Base-by-base conservation (phyloP, 2,329 filamentous ascomycete genomes). In the Pyricularia pennisetigena region DNA sequence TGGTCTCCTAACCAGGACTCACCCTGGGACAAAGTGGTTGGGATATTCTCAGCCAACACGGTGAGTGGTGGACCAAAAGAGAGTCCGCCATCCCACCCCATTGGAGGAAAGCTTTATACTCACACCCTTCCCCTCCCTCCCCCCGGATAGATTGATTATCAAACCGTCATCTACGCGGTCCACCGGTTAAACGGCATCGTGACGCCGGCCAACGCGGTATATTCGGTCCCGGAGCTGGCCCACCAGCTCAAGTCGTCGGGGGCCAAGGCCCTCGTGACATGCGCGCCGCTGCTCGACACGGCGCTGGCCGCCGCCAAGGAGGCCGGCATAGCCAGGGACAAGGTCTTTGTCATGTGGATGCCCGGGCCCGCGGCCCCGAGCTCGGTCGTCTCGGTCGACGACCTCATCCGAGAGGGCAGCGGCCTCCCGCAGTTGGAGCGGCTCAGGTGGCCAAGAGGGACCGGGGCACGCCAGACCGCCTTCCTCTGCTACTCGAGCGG, bases 11-110 rank as follows among this genome's bases (percentile, higher is more conserved):
- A 92, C 72, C 75, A 86, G 67, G 90, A 89, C 6, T 85, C 86
- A 0, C 89, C 92, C 74, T 93, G 89, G 87, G 90, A 94, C 72
- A 94, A 93, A 78, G 88, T 92, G 24, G 78, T 90, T 62, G 88
- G 83, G 3, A 81, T 93, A 54, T 94, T 91, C 78, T 88, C 87
- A 26, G 76, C 92, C 70, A 95, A 94, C 74, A 90, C 90, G 49
- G 77, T 81, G 71, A 70, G 75, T 68, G 28, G 7, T n/a, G n/a
- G 12, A 30, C 9, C 29, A 7, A 64, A 64, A 2, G 5, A 64
- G n/a, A 32, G 28, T 23, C 9, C n/a, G n/a, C n/a, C n/a, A n/a
- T n/a, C n/a, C n/a, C n/a, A n/a, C n/a, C n/a, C n/a, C n/a, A n/a
- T n/a, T n/a, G n/a, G n/a, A n/a, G n/a, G n/a, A n/a, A n/a, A n/a